Conservation (phyloP, 2,329 filamentous ascomycete species). For the Trichoderma breve region DNA sequence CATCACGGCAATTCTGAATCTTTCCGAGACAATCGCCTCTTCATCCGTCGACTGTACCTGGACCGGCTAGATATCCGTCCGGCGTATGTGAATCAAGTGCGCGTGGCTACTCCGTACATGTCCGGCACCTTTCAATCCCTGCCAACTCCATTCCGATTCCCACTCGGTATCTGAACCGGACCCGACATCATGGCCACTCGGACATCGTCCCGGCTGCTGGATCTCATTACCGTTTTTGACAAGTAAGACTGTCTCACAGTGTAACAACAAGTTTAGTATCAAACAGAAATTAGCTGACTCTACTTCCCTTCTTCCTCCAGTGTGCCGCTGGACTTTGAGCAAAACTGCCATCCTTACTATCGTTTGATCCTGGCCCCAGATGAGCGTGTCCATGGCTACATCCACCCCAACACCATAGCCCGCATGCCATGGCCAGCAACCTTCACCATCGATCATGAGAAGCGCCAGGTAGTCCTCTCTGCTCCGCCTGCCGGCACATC, state of each 20-base stretch:
- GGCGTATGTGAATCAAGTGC: background rate
- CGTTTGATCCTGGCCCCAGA: conserved; percentile 46
- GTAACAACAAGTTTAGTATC: background rate
- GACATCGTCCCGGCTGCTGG: conserved; percentile 31
- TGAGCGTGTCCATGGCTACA: conserved; percentile 48
- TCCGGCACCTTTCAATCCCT: background rate
- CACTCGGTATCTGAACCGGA: background rate
- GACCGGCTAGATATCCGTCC: background rate
- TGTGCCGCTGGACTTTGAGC: conserved; percentile 46
- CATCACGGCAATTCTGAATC: background rate
- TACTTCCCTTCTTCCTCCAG: conserved; percentile 30
- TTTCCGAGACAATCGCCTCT: background rate
- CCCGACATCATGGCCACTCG: conserved; percentile 10
- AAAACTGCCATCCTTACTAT: conserved; percentile 41
- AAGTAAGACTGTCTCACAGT: conserved; percentile 34
- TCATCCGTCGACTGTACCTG: background rate
- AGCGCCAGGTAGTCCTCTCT: conserved; percentile 35
- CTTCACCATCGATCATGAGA: conserved; percentile 37
- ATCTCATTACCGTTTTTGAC: conserved; percentile 42
- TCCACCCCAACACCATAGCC: conserved; percentile 45
- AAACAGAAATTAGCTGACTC: background rate
- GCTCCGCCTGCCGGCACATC: conserved; percentile 26
- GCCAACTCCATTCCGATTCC: background rate
- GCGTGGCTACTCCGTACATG: background rate
- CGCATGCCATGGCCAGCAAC: conserved; percentile 47